Evolutionary conservation across 805 yeast genomes (phyloP), one percentile per base, ranked within the genome.

Genomic region (Wickerhamiella lipophila): DNA sequence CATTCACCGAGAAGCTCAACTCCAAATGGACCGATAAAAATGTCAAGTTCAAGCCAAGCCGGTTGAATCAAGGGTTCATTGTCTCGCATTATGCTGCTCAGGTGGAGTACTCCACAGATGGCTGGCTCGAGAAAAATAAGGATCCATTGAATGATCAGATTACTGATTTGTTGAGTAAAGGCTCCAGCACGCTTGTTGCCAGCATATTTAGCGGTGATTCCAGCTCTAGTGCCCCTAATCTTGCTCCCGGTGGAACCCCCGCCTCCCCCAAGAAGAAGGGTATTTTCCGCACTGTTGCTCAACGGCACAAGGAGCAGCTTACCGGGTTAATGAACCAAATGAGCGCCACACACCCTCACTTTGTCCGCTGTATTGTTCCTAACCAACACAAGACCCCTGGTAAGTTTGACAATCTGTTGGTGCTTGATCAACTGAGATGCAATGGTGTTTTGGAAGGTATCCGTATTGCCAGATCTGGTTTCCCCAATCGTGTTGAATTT

Each of bases 361-460:
- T 92, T 62, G 96, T 92, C 21, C 77, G 99, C 57, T 92, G 99
- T 64, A 92, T 92, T 42, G 69, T 92, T 42, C 99, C 99, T 6
- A 92, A 92, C 60, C 76, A 77, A 52, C 69, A 74, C 41, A 88
- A 89, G 61, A 71, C 71, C 46, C 78, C 96, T 0, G 76, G 75
- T 39, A 68, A 70, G 34, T 83, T 92, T 58, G 86, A 85, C 57
- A 85, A 81, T 56, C 67, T 66, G 26, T 67, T 92, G 21, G 94
- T 92, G 6, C 68, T 92, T 41, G 89, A 83, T 47, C 99, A 92
- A 66, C 70, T 92, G 53, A 73, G 96, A 54, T 92, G 97, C 60
- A 92, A 92, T 60, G 99, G 99, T 74, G 99, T 92, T 13, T 68
- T 92, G 46, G 99, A 92, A 70, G 99, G 99, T 53, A 92, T 92